Evolutionary conservation across 1,284 basidiomycete genomes (phyloP), one percentile per base, ranked within the genome.

Genomic region (Trichosporon sp.): DNA sequence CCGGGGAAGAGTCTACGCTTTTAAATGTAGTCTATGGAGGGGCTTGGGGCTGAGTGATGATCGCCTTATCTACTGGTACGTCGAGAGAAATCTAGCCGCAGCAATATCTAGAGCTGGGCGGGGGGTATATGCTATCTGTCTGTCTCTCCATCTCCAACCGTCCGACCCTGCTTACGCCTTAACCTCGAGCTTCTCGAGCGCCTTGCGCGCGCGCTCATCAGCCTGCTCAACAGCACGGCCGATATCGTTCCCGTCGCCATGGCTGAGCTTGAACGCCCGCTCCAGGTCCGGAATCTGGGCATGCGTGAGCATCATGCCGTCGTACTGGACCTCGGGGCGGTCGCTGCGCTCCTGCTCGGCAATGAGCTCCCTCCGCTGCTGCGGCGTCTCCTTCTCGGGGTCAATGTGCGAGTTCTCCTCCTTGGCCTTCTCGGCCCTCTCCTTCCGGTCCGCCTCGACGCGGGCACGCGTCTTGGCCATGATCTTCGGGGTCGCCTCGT

Each of bases 221-320:
- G 81, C 81, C 77, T 86, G 85, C 69, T 82, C 81, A 1, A 85
- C 80, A 2, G 85, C 85, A 32, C 85, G 74, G 32, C 76, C 80
- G 14, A 86, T 71, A 74, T 86, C 85, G 32, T 83, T 79, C 6
- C 79, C 74, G 75, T 86, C 85, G 35, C 77, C 69, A 19, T 81
- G 77, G 38, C 75, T 71, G 11, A 86, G 73, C 6, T 76, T 70
- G 68, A 85, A 86, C 38, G 75, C 75, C 68, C 77, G 64, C 16
- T 78, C 75, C 65, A 86, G 72, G 2, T 78, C 51, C 0, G 81
- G 80, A 4, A 85, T 75, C 69, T 82, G 79, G 11, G 73, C 76
- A 59, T 75, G 70, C 70, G 75, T 64, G 12, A 83, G 66, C 63
- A 79, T 38, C 40, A 79, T 68, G 51, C 66, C 71, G 43, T 65